Percentiles rank a stretch among this genome's conserved stretches.
These are phyloP conservation scores for Aspergillus jensenii DNA, from an alignment of 2,329 filamentous ascomycete species.

Conservation along the genomic window DNA sequence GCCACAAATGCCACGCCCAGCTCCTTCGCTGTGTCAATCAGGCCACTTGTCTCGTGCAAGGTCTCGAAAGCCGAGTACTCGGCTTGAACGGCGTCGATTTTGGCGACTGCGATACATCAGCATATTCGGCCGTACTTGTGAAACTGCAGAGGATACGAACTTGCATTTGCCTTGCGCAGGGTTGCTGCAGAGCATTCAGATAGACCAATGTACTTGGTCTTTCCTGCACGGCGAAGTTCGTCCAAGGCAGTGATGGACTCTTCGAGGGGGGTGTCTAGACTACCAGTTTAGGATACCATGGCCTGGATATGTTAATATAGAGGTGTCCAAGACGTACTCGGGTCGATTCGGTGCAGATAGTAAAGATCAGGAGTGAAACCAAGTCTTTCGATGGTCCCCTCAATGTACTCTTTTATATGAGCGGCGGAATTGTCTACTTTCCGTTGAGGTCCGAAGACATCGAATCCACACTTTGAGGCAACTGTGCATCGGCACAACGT, in stretches of 20 bases:
- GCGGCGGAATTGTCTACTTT: constrained; percentile 46
- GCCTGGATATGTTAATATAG: not conserved
- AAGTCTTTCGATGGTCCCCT: constrained; percentile 50
- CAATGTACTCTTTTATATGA: constrained; percentile 51
- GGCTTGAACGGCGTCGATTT: constrained; percentile 49
- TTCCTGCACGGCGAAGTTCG: constrained; percentile 46
- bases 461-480: constrained; percentile 51
- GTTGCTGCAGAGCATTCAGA: constrained; percentile 50
- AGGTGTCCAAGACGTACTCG: constrained; percentile 30
- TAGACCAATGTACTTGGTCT: constrained; percentile 52
- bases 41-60: constrained; percentile 39
- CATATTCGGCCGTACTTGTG: not conserved
- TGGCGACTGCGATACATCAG: constrained; percentile 37
- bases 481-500: constrained; percentile 28
- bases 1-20: constrained; percentile 46
- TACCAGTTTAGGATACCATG: not conserved
- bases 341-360: constrained; percentile 48
- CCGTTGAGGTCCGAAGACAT: constrained; percentile 32
- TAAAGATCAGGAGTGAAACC: constrained; percentile 50
- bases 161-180: constrained; percentile 46
- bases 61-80: constrained; percentile 49
- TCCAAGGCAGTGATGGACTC: constrained; percentile 51
- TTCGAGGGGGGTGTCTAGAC: constrained; percentile 44
- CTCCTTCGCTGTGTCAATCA: constrained; percentile 46
- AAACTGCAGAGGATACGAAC: constrained; percentile 24